Evolutionary conservation across 2,329 filamentous ascomycete genomes (phyloP), one percentile per base, ranked within the genome.

Genomic region (Colletotrichum sp.): DNA sequence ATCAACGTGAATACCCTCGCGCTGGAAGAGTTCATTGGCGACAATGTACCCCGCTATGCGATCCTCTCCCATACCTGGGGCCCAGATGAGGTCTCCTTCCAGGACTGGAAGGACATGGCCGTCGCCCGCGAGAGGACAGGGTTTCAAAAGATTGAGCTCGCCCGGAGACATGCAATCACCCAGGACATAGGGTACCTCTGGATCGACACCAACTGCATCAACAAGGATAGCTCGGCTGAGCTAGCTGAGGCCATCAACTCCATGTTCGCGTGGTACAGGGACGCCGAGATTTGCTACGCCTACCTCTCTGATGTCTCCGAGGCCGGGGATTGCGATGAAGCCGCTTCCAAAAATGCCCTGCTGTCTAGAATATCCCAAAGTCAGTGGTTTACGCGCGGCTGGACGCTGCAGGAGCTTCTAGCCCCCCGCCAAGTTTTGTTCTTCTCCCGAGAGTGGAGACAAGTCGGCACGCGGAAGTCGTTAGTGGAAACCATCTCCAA

Each of bases 51-150:
- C 4, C 68, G 72, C 12, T 81, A 80, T 16, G 79, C 80, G 26
- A 80, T 80, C 21, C 77, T 80, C n/a, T 81, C 80, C 1, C 80
- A 81, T 65, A 80, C 78, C 3, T 81, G 79, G 79, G 76, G 73
- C 18, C 30, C 65, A 10, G 76, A 71, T 8, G 78, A 80, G 57
- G 78, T 80, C n/a, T 61, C 74, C 2, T 72, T 77, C 18, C 71
- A 78, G 32, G 77, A 78, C 21, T 78, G 79, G 76, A 39, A 63
- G 9, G 26, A 28, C 12, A 52, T 34, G 3, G 18, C 43, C 7
- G 32, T 69, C 10, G 74, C 71, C 16, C 32, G 74, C 3, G 72
- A 75, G 32, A 76, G 55, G 21, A 18, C 34, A 10, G 74, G 71
- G 1, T 76, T 74, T 12, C 60, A 39, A 13, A 76, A 76, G 55